Conservation (phyloP, 805 yeast species). For the Yarrowia sp. region DNA sequence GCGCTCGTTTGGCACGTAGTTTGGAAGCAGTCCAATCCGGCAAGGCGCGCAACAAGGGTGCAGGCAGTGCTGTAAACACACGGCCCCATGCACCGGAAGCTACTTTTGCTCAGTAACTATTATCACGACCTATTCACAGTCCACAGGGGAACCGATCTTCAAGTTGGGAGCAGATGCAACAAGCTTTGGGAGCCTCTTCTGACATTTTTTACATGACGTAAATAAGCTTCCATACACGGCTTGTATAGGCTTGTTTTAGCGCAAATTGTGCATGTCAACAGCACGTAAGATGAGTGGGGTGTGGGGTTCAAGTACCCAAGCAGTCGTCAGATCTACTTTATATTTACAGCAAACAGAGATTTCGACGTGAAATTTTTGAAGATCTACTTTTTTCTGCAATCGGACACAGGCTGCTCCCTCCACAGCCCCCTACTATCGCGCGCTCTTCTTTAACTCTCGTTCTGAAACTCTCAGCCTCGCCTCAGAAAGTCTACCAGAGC, state of each 20-base stretch:
- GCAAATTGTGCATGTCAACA: slow-evolving; percentile 18
- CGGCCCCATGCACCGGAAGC: slow-evolving; percentile 5
- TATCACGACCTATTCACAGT: slow-evolving; percentile 3
- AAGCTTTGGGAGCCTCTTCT: not conserved
- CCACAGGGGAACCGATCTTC: slow-evolving; percentile 14
- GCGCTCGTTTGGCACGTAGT: too few species aligned
- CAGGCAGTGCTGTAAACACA: slow-evolving; percentile 2
- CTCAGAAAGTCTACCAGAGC: not conserved
- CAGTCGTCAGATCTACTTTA: not conserved
- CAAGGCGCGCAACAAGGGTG: too few species aligned
- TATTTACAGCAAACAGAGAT: not conserved
- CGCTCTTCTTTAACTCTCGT: not conserved
- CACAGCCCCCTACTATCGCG: not conserved
- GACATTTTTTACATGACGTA: slow-evolving; percentile 23
- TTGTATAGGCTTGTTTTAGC: slow-evolving; percentile 3
- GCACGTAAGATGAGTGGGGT: slow-evolving; percentile 1
- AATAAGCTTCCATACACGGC: not conserved
- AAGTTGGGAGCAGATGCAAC: slow-evolving; percentile 12
- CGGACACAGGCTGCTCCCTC: not conserved
- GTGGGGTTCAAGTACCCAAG: not conserved
- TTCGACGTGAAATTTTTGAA: too few species aligned
- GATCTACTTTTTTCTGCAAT: not conserved
- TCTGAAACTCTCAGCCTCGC: slow-evolving; percentile 11
- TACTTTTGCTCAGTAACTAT: slow-evolving; percentile 12
- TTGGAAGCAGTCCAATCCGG: too few species aligned